Base-by-base conservation (phyloP, 257 asterid species). In the Catharanthus roseus region DNA sequence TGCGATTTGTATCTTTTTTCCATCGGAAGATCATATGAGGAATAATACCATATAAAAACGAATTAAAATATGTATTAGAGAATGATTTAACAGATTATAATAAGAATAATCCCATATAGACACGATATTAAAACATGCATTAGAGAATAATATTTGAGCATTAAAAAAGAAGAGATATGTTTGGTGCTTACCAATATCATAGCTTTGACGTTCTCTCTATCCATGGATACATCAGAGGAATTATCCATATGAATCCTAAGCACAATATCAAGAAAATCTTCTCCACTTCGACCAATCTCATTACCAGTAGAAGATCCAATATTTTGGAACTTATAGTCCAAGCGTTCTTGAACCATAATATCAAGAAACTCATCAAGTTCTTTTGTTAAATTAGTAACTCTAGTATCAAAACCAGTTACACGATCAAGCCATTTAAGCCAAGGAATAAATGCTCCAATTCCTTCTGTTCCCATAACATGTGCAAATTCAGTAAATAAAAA, bases 391-490 rank as follows among this genome's bases (percentile, higher is more conserved):
- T 29, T 49, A 0, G 78, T 56, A 23, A 81, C 54, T 65, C 47
- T 74, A 36, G 60, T 69, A 58, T 76, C 71, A 16, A 81, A 71
- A 5, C 86, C 84, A 56, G 42, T 81, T 0, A 84, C 51, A 10
- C 66, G 64, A 68, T 70, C 68, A 16, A 81, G 24, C 88, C 87
- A 83, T 2, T 76, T 50, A 55, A 82, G 77, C 75, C 79, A 68
- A 12, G 86, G 82, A 56, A 79, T 67, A 29, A 70, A 78, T 31
- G 76, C 80, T 24, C 78, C 77, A 0, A 76, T 23, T 0, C 15
- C 26, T 11, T 38, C 9, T 38, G n/a, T 26, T 18, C 69, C 78
- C 70, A 75, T 44, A 12, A 78, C 5, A 71, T 54, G 72, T 50
- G 63, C 3, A 29, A 78, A 71, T 29, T 82, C 84, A 51, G 2